Evolutionary conservation across 2,329 filamentous ascomycete genomes (phyloP).

Genomic region (Madurella mycetomatis): DNA sequence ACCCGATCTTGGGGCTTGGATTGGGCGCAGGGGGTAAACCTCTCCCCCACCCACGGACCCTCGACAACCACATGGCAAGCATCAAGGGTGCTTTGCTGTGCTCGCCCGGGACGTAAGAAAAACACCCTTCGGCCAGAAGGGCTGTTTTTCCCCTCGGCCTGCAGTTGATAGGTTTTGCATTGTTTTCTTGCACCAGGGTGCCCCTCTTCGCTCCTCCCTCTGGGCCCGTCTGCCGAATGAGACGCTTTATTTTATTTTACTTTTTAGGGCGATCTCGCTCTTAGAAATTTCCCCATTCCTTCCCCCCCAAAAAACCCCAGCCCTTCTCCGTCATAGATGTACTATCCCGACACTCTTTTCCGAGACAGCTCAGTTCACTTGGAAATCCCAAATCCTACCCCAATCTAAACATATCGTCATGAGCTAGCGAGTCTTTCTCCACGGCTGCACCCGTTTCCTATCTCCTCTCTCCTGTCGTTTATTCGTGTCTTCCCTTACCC

Average conservation of each 20-base stretch:
- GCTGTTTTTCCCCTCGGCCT: constrained; percentile 16
- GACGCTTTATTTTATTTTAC: constrained; percentile 12
- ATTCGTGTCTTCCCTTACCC: constrained; percentile 13
- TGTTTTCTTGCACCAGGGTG: constrained; percentile 11
- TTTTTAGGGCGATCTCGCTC: constrained; percentile 16
- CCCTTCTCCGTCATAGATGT: constrained; percentile 25
- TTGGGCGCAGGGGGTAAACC: constrained; percentile 16
- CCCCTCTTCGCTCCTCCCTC: constrained; percentile 1
- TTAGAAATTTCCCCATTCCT: constrained; percentile 17
- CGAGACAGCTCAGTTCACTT: constrained; percentile 20
- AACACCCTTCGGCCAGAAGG: constrained; percentile 22
- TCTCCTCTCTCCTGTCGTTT: constrained; percentile 17
- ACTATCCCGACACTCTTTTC: constrained; percentile 15
- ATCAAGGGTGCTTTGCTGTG: constrained; percentile 25
- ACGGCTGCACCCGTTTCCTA: constrained; percentile 14
- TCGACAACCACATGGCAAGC: constrained; percentile 32
- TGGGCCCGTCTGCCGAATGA: constrained; percentile 19
- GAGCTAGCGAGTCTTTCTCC: constrained; percentile 25
- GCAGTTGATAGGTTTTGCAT: constrained; percentile 10
- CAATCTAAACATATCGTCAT: constrained; percentile 26
- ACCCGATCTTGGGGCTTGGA: constrained; percentile 21
- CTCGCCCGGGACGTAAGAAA: constrained; percentile 17
- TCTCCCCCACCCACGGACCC: constrained; percentile 22
- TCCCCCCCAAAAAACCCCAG: background rate
- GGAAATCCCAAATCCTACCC: constrained; percentile 20